Base-by-base conservation (phyloP, 176 grass and related monocot species). In the Calamus simplicifolius region DNA sequence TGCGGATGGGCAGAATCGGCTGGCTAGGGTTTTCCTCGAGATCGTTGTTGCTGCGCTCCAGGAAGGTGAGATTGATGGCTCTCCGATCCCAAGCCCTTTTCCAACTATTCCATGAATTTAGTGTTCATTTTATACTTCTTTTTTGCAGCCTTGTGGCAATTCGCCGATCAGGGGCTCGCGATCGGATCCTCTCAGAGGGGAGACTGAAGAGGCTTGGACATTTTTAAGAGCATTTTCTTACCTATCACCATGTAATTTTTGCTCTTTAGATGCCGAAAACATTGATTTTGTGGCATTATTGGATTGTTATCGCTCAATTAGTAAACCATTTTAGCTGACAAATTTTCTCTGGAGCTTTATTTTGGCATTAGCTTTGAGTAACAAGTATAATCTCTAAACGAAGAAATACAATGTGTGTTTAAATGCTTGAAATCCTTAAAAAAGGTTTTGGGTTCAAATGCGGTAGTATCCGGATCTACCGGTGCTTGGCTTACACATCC, bases 1-100 rank as follows among this genome's bases (percentile, higher is more conserved):
- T 16, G 25, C 56, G 8, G 48, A 76, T 76, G 73, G 27, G 25
- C 7, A 31, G 54, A 61, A 59, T 76, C 48, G 66, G 69, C 26
- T 92, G 83, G 75, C 30, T 79, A 28, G 29, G 73, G 31, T 16
- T 75, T 5, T 69, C 54, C 28, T 84, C 84, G 12, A 81, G 80
- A 50, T 81, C 67, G 18, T 16, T 84, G 38, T 19, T 58, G 25
- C 70, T 56, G 48, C 62, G 50, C 29, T 84, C 76, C 26, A 26
- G 59, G n/a, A 76, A 84, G 84, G 84, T 93, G 71, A 30, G 7
- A n/a, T 18, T 23, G 21, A n/a, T 18, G 3, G 52, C 43, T 64
- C 29, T 48, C 49, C 16, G 68, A 54, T 56, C 19, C 50, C 66
- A 15, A 49, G 29, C 3, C 25, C 4, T 49, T 61, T 30, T 57